Base-by-base conservation (phyloP, 2,329 filamentous ascomycete genomes). In the Tolypocladium guangdongense region DNA sequence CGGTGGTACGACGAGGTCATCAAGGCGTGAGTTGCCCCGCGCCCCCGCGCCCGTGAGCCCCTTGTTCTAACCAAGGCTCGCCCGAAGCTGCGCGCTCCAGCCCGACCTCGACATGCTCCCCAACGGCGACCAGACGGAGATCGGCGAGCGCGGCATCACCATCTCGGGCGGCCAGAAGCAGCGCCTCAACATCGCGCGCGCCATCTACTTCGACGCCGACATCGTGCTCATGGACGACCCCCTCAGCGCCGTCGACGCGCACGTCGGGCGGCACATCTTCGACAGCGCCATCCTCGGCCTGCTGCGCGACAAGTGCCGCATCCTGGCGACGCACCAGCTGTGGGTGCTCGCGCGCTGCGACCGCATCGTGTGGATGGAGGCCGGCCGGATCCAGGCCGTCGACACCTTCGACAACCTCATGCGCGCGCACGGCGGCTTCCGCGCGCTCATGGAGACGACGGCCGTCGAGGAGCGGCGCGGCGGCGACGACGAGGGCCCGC, bases 121-220 rank as follows among this genome's bases (percentile, higher is more conserved):
- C 0, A 82, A 87, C 54, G 88, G 90, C 16, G 93, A 97, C 62
- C 70, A 80, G 61, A 99, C 92, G 0, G 92, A 97, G 67, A 96
- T 97, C 63, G 93, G 92, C 30, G 93, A 97, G 68, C 84, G 90
- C 56, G 92, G 93, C 52, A 96, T 97, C 63, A 97, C 90, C 1
- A 87, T 97, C 1, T 96, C 90, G 20, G 92, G 93, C 54, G 92
- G 92, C 2, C 92, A 97, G 69, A 96, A 96, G 69, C 92, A 96
- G 68, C 83, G 93, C 12, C 75, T 96, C 60, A 97, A 96, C 65
- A 96, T 97, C 63, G 93, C 93, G 20, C 81, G 93, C 49, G 83
- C 84, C 56, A 86, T 87, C 58, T 78, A 91, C 71, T 87, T 85
- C 56, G 76, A 86, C 56, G 78, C 83, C 12, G 82, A 86, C 54